Conservation (phyloP, 106 monocot genomes). For the Acorus gramineus region DNA sequence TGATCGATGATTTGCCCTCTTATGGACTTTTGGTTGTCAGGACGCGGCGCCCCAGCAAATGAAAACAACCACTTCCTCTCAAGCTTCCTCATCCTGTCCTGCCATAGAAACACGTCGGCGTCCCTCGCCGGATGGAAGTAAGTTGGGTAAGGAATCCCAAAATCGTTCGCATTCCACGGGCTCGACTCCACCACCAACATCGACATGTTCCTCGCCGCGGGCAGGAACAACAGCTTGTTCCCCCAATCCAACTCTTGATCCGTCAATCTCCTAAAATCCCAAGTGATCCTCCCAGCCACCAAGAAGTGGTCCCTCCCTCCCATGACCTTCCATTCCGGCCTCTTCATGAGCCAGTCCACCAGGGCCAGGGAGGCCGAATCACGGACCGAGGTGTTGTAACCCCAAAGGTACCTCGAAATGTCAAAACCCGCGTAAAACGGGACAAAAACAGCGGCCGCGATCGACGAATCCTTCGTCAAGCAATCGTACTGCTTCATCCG, state of each 20-base stretch:
- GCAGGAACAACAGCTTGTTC: conserved; percentile 62
- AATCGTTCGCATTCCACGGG: conserved; percentile 87
- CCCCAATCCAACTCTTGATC: conserved; percentile 67
- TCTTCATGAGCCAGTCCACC: conserved; percentile 65
- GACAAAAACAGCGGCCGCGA: conserved; percentile 72
- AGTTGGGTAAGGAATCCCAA: conserved; percentile 72
- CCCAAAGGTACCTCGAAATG: conserved; percentile 70
- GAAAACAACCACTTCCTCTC: conserved; percentile 63
- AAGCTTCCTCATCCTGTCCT: conserved; percentile 68
- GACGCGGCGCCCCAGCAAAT: conserved; percentile 84
- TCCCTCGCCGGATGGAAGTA: conserved; percentile 76
- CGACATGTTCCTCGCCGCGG: conserved; percentile 70
- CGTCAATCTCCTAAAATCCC: conserved; percentile 67
- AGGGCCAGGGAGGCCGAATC: conserved; percentile 61
- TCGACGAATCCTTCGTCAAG: conserved; percentile 73
- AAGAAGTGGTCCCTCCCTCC: conserved; percentile 72
- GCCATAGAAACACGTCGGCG: conserved; percentile 64
- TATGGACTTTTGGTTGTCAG: conserved; percentile 52
- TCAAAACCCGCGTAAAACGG: conserved; percentile 92
- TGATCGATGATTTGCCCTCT: conserved; percentile 66
- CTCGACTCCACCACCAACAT: conserved; percentile 69
- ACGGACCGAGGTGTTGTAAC: conserved; percentile 40
- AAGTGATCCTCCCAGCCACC: conserved; percentile 77
- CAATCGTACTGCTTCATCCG: conserved; percentile 92
- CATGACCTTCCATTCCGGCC: conserved; percentile 72